Evolutionary conservation across 306 rosid species (phyloP).

Genomic region (Rosa lucieae): DNA sequence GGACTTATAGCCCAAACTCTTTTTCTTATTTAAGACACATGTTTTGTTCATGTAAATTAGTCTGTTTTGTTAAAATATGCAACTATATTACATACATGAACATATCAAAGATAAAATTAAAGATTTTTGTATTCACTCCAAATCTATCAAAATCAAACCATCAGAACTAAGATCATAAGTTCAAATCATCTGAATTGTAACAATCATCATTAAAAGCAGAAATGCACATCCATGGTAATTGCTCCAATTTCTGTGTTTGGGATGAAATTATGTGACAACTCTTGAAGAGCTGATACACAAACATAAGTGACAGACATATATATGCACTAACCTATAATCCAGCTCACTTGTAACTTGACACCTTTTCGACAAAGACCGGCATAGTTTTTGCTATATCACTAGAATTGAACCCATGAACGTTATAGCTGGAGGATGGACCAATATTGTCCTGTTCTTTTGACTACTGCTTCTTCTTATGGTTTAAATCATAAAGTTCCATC

Average conservation of each 20-base stretch:
- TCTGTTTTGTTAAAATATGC: too few species aligned
- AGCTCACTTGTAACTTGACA: constrained; percentile 87
- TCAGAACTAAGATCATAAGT: too few species aligned
- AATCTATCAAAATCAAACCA: too few species aligned
- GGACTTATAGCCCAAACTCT: too few species aligned
- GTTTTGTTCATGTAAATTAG: too few species aligned
- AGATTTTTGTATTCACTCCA: too few species aligned
- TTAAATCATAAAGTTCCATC: constrained; percentile 62
- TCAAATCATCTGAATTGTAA: too few species aligned
- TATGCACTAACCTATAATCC: constrained; percentile 62
- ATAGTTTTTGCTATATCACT: constrained; percentile 70
- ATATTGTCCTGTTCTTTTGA: constrained; percentile 43
- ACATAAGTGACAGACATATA: not conserved
- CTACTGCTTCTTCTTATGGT: constrained; percentile 64
- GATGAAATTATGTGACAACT: constrained; percentile 3
- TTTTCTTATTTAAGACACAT: too few species aligned
- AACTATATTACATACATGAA: too few species aligned
- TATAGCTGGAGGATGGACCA: constrained; percentile 45
- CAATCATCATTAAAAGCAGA: too few species aligned
- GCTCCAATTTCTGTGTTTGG: constrained; percentile 8
- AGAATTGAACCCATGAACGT: constrained; percentile 57
- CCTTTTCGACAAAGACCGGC: constrained; percentile 65
- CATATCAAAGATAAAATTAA: too few species aligned
- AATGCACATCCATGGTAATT: not conserved
- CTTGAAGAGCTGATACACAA: not conserved